phyloP scores from a whole-genome alignment of 371 early-diverging fungal genomes.

The Mortierella sp. region DNA sequence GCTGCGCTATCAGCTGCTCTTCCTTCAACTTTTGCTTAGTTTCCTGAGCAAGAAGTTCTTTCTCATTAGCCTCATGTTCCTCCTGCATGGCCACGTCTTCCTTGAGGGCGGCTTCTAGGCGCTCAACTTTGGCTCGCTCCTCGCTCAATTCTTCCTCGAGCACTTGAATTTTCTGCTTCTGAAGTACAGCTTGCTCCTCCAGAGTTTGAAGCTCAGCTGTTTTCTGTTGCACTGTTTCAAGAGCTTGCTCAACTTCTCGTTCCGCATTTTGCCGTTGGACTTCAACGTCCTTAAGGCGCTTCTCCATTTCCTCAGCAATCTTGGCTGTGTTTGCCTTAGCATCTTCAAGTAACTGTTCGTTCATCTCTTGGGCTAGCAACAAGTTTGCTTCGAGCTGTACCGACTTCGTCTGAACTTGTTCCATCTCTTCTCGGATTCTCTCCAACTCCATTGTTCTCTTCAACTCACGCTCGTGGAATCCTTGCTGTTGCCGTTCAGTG shows the following conservation, averaged over 20 bases:
- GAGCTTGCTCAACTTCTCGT: slow-evolving; percentile 37
- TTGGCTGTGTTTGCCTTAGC: slow-evolving; percentile 39
- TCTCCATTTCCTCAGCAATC: slow-evolving; percentile 55
- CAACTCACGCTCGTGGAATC: slow-evolving; percentile 51
- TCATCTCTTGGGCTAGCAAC: slow-evolving; percentile 47
- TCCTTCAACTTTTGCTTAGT: slow-evolving; percentile 42
- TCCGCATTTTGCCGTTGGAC: slow-evolving; percentile 43
- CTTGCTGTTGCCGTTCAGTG: slow-evolving; percentile 44
- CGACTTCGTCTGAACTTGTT: slow-evolving; percentile 15
- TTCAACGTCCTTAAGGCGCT: slow-evolving; percentile 46
- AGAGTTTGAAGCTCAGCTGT: slow-evolving; percentile 36
- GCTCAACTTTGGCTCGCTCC: slow-evolving; percentile 31
- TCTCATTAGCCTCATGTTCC: slow-evolving; percentile 26
- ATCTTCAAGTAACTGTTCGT: slow-evolving; percentile 41
- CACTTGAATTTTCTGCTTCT: slow-evolving; percentile 42
- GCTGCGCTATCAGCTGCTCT: slow-evolving; percentile 47
- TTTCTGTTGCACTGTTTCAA: slow-evolving; percentile 44
- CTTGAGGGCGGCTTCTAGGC: slow-evolving; percentile 29
- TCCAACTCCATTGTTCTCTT: slow-evolving; percentile 49
- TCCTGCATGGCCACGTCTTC: slow-evolving; percentile 44
- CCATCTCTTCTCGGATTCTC: slow-evolving; percentile 34
- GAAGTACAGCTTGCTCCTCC: slow-evolving; percentile 35
- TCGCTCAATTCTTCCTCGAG: slow-evolving; percentile 46
- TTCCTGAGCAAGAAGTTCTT: slow-evolving; percentile 21
- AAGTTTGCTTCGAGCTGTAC: slow-evolving; percentile 44